Base-by-base conservation (phyloP, 768 basidiomycete genomes). In the Suillus alpinus region DNA sequence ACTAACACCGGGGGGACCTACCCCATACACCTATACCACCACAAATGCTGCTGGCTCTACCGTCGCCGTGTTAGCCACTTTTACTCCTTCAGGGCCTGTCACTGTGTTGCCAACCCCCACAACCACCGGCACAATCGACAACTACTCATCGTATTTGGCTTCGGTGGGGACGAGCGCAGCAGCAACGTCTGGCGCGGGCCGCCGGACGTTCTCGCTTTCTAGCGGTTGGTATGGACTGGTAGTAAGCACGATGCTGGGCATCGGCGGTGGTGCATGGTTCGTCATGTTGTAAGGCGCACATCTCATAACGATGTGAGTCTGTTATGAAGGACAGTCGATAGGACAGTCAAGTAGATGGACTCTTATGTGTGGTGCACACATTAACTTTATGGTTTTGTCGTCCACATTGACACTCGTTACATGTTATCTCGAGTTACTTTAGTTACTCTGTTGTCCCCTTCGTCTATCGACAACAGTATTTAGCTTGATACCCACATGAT, bases 11-110 rank as follows among this genome's bases (percentile, higher is more conserved):
- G 78, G 80, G 6, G 83, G 79, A 2, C 78, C 78, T 32, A 84
- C 81, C 0, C 81, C 81, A 0, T 85, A 76, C 67, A 70, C 70
- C 1, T 85, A 84, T 63, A 84, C 82, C 34, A 85, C 84, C 0
- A 74, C 69, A 58, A 63, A 77, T 46, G 75, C 75, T 55, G 60
- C 49, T 23, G 75, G 76, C 6, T 37, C 76, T 39, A 60, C 68
- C 6, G 63, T 66, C 37, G 64, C 63, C 1, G 0, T 63, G 32
- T 41, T 63, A 39, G 75, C 67, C 55, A 52, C 65, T 40, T 76
- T 76, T 63, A 76, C 72, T 0, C 75, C 75, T 29, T 73, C 75
- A 7, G 72, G 62, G 0, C 73, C 76, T 57, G 61, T 62, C 18
- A 63, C 65, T 31, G 68, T 64, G 9, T 68, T 72, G 5, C 76